Base-by-base conservation (phyloP, 129 eudicot genomes). In the Erigeron canadensis region DNA sequence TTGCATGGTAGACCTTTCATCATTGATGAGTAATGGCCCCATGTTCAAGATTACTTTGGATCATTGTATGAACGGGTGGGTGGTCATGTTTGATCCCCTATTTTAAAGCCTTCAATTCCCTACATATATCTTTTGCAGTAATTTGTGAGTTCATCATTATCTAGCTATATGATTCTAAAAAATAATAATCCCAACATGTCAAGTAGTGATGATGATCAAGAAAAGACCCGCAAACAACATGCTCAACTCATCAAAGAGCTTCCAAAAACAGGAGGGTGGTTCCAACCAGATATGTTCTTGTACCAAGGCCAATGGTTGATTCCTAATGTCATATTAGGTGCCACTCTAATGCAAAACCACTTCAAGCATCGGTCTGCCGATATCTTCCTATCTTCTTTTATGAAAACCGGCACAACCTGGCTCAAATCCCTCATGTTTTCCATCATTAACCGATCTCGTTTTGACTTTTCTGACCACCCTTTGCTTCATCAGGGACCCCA, bases 351-450 rank as follows among this genome's bases (percentile, higher is more conserved):
- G 58, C 44, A 22, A 46, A 67, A 28, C 18, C 72, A 48, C 72
- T 67, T 67, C 23, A 67, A 48, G 5, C 59, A 13, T 67, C 72
- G 23, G 0, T 11, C 72, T 38, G 12, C 44, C 4, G 72, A 67
- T 48, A 67, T 47, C 42, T 23, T 67, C 44, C n/a, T 67, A 47
- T 10, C 44, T 6, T 28, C 72, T 3, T 67, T 47, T 44, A 67
- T 47, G 28, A 67, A 67, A 6, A 46, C 44, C 12, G 72, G 72
- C 22, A 67, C 72, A 21, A 67, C 72, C 19, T 67, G 72, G 72
- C 72, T 67, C 39, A 48, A 22, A 46, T 13, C 72, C 4, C 72
- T 67, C 59, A 28, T 67, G 44, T 67, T 67, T 13, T 12, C 59
- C 72, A 67, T 10, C 44, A 58, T 67, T 37, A 67, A 34, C 15